Evolutionary conservation across 768 basidiomycete genomes (phyloP), one percentile per base, ranked within the genome.

Genomic region (Hysterangium stoloniferum): DNA sequence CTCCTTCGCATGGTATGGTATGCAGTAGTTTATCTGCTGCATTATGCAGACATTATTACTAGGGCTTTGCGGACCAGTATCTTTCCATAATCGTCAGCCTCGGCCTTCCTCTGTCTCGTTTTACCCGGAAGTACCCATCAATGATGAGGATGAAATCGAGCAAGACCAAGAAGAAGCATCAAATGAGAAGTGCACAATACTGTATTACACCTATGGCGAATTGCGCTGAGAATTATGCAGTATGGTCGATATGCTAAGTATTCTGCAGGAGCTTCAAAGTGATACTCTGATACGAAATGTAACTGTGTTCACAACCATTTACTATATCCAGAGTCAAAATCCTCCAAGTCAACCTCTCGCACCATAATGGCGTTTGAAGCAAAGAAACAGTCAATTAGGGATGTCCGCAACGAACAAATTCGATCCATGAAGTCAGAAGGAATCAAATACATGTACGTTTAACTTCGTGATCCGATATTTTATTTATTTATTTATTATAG

Each of bases 91-190:
- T n/a, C n/a, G n/a, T n/a, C n/a, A n/a, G n/a, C n/a, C n/a, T n/a
- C n/a, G n/a, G n/a, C n/a, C n/a, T n/a, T n/a, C n/a, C n/a, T 45
- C 44, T n/a, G 44, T 45, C 29, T 45, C 44, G 29, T 32, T 45
- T 22, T 31, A 45, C 19, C 11, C 33, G n/a, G 34, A 24, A n/a
- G 22, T 36, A 15, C 37, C 24, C 1, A 7, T 17, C 9, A 22
- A 22, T 7, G 17, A 41, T 12, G 28, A 20, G 35, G 13, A 41
- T 22, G 28, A 41, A 4, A 13, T 41, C 17, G n/a, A 8, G 13
- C 44, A 29, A 29, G 8, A 32, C 25, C 17, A 11, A 17, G 29
- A 32, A 15, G 45, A 17, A 8, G 29, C 11, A 20, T n/a, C 24
- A 5, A 36, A 40, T 20, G 46, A 48, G 35, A 33, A 48, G 11